Conservation (phyloP, 441 rosid species). For the Macaranga tanarius region DNA sequence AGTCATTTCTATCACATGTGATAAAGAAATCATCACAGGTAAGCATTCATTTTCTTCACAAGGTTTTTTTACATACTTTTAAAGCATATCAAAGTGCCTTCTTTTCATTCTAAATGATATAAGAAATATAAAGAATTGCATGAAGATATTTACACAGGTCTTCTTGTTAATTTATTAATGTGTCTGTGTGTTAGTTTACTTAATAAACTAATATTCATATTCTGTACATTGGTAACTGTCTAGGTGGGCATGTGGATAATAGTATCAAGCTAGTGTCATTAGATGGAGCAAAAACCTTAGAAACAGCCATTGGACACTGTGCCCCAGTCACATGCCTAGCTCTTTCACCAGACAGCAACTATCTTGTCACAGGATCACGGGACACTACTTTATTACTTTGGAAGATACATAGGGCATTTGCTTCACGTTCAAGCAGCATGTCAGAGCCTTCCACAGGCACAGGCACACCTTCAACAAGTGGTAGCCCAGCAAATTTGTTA, state of each 20-base stretch:
- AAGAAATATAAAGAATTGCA: background rate
- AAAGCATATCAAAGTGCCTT: background rate
- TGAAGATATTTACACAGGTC: background rate
- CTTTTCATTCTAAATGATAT: background rate
- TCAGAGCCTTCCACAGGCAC: constrained; percentile 52
- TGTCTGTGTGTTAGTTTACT: background rate
- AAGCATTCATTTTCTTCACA: constrained; percentile 21
- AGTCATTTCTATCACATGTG: constrained; percentile 75
- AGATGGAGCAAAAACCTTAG: constrained; percentile 90
- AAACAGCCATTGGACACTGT: constrained; percentile 87
- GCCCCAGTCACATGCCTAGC: constrained; percentile 98
- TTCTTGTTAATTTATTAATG: background rate
- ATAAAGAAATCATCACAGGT: constrained; percentile 93
- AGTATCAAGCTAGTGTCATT: constrained; percentile 85
- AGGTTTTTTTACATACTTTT: background rate
- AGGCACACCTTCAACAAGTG: constrained; percentile 47
- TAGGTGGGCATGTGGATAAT: constrained; percentile 97
- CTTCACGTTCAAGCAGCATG: constrained; percentile 50
- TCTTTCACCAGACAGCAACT: constrained; percentile 80
- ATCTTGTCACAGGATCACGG: constrained; percentile 90
- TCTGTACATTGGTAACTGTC: constrained; percentile 22
- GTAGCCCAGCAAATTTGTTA: constrained; percentile 45
- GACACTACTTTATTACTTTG: constrained; percentile 88
- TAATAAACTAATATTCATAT: background rate
- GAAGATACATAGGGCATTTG: constrained; percentile 69